Conservation (phyloP, 805 yeast genomes). For the Candida ascalaphidarum region DNA sequence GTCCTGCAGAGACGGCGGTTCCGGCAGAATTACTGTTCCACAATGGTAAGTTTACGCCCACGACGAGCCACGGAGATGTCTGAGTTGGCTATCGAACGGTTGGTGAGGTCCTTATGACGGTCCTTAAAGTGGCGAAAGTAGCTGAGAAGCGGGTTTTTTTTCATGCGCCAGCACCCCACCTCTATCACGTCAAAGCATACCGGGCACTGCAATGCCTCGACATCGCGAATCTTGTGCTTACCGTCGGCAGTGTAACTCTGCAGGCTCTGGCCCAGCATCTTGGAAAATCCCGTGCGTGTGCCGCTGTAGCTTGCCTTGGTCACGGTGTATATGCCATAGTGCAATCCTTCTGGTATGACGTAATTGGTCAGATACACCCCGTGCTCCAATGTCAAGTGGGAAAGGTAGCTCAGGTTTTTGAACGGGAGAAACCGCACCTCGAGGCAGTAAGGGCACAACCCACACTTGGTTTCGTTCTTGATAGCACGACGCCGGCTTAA, state of each 20-base stretch:
- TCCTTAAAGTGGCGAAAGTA: constrained; percentile 23
- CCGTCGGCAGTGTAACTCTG: constrained; percentile 3
- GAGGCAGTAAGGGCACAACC: constrained; percentile 24
- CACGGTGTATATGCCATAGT: constrained; percentile 17
- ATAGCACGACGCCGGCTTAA: no score
- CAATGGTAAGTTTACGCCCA: no score
- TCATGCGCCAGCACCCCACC: constrained; percentile 20
- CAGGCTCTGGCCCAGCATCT: no score
- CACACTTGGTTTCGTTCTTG: constrained; percentile 19
- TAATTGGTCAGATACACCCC: constrained; percentile 23
- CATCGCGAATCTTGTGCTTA: constrained; percentile 8
- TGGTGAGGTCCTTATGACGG: constrained; percentile 13
- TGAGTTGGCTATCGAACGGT: no score
- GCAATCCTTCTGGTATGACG: constrained; percentile 21
- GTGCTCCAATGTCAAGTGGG: constrained; percentile 26
- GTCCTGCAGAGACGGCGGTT: no score
- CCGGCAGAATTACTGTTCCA: no score
- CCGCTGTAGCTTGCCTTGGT: constrained; percentile 5
- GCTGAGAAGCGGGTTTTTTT: constrained; percentile 16
- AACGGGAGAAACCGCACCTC: constrained; percentile 19
- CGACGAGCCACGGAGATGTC: no score
- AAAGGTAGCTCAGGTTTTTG: constrained; percentile 23
- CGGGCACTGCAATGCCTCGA: constrained; percentile 19
- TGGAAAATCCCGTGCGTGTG: constrained; percentile 5
- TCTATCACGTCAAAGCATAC: constrained; percentile 17